phyloP scores from a whole-genome alignment of 345 rosid genomes.

The Nephelium lappaceum region DNA sequence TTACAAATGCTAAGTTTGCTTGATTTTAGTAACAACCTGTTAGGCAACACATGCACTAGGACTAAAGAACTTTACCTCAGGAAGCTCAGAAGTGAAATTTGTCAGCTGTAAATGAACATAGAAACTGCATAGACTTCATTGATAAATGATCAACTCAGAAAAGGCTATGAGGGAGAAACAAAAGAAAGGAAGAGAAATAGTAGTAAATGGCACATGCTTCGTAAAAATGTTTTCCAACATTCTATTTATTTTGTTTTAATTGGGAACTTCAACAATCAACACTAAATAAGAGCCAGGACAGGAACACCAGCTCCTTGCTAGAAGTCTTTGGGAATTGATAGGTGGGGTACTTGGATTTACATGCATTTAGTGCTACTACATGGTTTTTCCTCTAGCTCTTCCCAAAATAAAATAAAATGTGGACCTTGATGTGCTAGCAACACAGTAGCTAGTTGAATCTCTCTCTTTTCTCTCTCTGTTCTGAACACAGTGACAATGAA shows the following conservation, averaged over 20 bases:
- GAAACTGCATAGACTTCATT: neutral
- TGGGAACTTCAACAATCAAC: conserved; percentile 1
- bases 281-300: neutral
- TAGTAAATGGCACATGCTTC: no score
- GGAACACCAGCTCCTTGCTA: neutral
- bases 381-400: conserved; percentile 21
- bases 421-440: neutral
- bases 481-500: neutral
- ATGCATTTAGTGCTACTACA: conserved; percentile 26
- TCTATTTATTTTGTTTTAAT: neutral
- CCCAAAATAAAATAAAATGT: conserved; percentile 10
- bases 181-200: neutral
- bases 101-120: neutral
- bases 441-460: neutral
- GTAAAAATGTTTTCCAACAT: neutral
- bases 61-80: conserved; percentile 7
- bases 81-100: conserved; percentile 11
- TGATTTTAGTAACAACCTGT: neutral
- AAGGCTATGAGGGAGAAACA: neutral
- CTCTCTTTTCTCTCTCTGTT: neutral
- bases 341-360: conserved; percentile 22
- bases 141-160: neutral
- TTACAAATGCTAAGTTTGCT: conserved; percentile 7
- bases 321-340: neutral
- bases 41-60: no score